Conservation (phyloP, 1,284 basidiomycete species). For the Hymenochaete sp. region DNA sequence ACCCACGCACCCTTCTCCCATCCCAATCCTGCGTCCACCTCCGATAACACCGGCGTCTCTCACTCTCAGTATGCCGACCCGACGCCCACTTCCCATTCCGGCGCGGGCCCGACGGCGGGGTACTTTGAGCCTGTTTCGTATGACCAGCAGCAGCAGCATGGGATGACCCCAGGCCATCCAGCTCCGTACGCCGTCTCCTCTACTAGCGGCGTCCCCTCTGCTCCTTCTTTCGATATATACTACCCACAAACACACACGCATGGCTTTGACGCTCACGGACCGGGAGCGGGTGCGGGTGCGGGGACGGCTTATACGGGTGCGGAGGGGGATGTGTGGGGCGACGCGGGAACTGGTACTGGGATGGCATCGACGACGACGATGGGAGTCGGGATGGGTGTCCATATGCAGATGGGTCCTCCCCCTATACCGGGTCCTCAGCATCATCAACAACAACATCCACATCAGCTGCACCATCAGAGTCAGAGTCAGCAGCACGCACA, state of each 20-base stretch:
- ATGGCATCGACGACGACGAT: neutral
- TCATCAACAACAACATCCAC: constrained; percentile 1
- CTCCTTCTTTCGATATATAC: too few species aligned
- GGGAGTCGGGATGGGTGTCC: neutral
- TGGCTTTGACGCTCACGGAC: neutral
- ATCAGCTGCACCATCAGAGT: neutral
- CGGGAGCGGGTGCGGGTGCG: neutral
- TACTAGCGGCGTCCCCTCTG: too few species aligned
- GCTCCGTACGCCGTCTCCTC: too few species aligned
- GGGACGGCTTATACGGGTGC: neutral
- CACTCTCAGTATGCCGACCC: neutral
- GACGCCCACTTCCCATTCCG: neutral
- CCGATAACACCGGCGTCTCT: too few species aligned
- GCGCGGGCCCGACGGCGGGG: neutral
- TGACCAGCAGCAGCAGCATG: neutral
- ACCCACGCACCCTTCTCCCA: too few species aligned
- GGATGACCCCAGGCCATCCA: too few species aligned
- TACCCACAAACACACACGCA: neutral
- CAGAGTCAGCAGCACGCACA: neutral
- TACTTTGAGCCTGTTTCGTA: neutral
- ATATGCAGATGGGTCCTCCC: neutral
- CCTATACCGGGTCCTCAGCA: neutral
- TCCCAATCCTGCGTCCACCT: too few species aligned
- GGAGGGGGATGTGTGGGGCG: neutral
- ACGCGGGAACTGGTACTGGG: neutral